These are phyloP conservation scores for Spergularia azorica DNA, from an alignment of 179 eudicot genomes.

Conservation along the genomic window DNA sequence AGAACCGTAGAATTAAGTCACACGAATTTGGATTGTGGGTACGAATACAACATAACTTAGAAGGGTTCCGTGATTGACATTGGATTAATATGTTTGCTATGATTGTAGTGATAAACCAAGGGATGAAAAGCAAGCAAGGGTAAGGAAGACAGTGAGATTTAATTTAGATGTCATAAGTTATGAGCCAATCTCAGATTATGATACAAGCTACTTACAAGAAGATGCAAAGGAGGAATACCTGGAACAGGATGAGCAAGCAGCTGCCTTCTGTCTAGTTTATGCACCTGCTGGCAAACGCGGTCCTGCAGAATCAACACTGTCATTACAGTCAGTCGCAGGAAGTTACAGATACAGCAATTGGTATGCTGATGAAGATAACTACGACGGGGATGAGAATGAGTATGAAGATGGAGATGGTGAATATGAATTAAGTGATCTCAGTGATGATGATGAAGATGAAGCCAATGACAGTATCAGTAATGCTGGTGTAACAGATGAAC, in stretches of 20 bases:
- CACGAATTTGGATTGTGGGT: too few relatives aligned
- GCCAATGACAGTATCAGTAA: background rate
- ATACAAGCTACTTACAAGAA: slow-evolving; percentile 14
- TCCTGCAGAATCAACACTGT: background rate
- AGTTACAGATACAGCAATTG: slow-evolving; percentile 26
- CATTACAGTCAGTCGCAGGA: slow-evolving; percentile 5
- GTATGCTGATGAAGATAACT: slow-evolving; percentile 28
- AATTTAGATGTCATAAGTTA: slow-evolving; percentile 35
- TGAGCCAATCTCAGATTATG: slow-evolving; percentile 33
- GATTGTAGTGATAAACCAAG: slow-evolving; percentile 23
- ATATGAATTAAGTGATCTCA: slow-evolving; percentile 21
- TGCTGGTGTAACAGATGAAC: slow-evolving; percentile 5
- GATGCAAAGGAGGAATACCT: background rate
- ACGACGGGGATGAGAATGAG: background rate
- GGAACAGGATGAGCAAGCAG: slow-evolving; percentile 18
- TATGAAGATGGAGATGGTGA: slow-evolving; percentile 23
- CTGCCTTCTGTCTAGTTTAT: background rate
- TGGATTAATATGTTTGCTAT: background rate
- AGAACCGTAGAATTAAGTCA: too few relatives aligned
- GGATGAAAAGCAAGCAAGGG: slow-evolving; percentile 30
- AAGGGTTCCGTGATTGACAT: too few relatives aligned
- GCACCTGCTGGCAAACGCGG: background rate
- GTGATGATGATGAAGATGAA: slow-evolving; percentile 4
- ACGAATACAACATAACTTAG: too few relatives aligned
- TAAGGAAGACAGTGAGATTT: slow-evolving; percentile 37